Evolutionary conservation across 208 protist species (phyloP), one percentile per base, ranked within the genome.

Genomic region (Trichomonas gallinae): DNA sequence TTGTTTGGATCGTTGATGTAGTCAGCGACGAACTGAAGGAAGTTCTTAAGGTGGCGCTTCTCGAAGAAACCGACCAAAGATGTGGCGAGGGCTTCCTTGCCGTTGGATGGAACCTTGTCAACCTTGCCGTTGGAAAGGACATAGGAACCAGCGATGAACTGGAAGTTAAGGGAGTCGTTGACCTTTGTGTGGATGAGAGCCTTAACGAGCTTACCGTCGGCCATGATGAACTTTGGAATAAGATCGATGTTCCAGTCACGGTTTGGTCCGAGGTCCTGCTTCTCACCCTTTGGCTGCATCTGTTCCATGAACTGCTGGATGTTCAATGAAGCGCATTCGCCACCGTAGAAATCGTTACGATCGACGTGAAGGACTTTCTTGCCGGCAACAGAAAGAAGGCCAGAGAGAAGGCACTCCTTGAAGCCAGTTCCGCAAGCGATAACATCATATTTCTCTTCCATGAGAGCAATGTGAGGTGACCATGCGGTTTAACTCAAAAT

Each of bases 361-460:
- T 99, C 99, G 97, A 99, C 98, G 96, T 99, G 99, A 42, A 99
- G 98, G 13, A 99, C 99, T 97, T 99, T 99, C 97, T 99, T 99
- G 36, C 99, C 99, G 63, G 98, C 97, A 38, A 98, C 98, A 15
- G 99, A 99, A 0, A 99, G 98, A 15, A 99, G 97, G 48, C 98
- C 98, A 63, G 98, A 98, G 63, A 99, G 97, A 51, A 99, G 98
- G 98, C 99, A 99, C 98, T 99, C 99, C 89, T 99, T 99, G n/a
- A 99, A 98, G 45, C 99, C 99, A 11, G 99, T 99, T 85, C 99
- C 99, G 63, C 99, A 98, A 38, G 99, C 98, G 97, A 99, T 99
- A 58, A 98, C 98, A 97, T 99, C 98, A 97, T 99, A 99, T 48
- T 98, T 97, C 96, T 98, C 98, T 42, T 40, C 81, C 81, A 72